Conservation (phyloP, 768 basidiomycete species). For the Cyclocybe aegerita region DNA sequence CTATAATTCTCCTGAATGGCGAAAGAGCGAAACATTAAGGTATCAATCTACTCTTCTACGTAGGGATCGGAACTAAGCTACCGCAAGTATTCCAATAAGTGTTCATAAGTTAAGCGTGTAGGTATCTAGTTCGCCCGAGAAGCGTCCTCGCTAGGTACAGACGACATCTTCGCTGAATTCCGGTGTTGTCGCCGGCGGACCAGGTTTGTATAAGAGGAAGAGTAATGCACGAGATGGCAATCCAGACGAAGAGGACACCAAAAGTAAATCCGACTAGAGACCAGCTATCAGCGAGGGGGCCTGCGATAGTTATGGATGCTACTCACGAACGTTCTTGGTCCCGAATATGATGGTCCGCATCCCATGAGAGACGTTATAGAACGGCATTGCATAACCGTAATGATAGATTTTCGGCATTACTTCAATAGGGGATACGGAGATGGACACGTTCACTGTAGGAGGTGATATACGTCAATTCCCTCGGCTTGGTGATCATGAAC, state of each 20-base stretch:
- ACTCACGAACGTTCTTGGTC: slow-evolving; percentile 59
- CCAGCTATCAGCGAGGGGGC: no score
- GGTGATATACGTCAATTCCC: not conserved
- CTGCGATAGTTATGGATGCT: not conserved
- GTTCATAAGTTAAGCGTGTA: no score
- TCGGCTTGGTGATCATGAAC: not conserved
- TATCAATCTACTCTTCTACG: no score
- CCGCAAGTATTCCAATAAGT: no score
- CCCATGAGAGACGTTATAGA: slow-evolving; percentile 67
- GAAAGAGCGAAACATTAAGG: no score
- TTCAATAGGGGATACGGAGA: slow-evolving; percentile 57
- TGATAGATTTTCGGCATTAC: slow-evolving; percentile 56
- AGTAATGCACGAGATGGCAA: slow-evolving; percentile 51
- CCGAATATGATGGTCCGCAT: slow-evolving; percentile 64
- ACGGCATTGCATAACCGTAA: slow-evolving; percentile 71
- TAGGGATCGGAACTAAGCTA: no score
- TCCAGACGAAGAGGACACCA: slow-evolving; percentile 58
- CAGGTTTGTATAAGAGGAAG: slow-evolving; percentile 50
- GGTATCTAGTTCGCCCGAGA: no score
- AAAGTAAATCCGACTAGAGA: slow-evolving; percentile 59
- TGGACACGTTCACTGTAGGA: slow-evolving; percentile 57
- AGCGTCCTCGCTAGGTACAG: no score
- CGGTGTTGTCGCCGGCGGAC: slow-evolving; percentile 15
- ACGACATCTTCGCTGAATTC: no score
- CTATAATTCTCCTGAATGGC: no score